A percentile compares a stretch with the other conserved stretches of the same genome.
These are phyloP conservation scores for Metschnikowia reukaufii DNA, from an alignment of 805 yeast species.

Conservation along the genomic window DNA sequence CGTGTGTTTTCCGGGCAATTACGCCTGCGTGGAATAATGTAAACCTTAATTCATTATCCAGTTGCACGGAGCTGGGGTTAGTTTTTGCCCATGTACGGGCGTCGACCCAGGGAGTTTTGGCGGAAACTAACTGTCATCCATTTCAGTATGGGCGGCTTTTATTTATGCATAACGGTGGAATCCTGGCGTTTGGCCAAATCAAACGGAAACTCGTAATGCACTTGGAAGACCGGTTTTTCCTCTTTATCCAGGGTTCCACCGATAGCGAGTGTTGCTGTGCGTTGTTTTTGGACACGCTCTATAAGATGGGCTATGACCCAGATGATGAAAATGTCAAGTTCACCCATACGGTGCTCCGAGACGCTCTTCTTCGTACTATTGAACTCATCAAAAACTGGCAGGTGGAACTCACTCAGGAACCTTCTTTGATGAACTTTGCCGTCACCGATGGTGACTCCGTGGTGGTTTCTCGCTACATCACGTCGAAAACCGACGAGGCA, in stretches of 20 bases:
- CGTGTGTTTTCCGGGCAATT: slow-evolving; percentile 91
- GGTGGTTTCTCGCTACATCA: slow-evolving; percentile 84
- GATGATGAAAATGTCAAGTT: slow-evolving; percentile 30
- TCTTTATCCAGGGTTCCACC: slow-evolving; percentile 86
- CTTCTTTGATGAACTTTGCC: slow-evolving; percentile 88
- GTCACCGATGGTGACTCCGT: slow-evolving; percentile 90
- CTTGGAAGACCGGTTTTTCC: slow-evolving; percentile 76
- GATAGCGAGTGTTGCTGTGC: slow-evolving; percentile 97
- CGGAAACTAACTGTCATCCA: slow-evolving; percentile 97
- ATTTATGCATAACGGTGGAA: slow-evolving; percentile 98
- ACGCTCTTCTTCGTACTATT: slow-evolving; percentile 73
- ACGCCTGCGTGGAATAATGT: slow-evolving; percentile 99
- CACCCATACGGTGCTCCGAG: slow-evolving; percentile 57
- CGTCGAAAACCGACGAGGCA: slow-evolving; percentile 89
- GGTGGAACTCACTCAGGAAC: slow-evolving; percentile 55
- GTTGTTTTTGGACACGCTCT: slow-evolving; percentile 72
- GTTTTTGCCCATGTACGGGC: slow-evolving; percentile 97
- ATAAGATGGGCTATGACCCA: slow-evolving; percentile 76
- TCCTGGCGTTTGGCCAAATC: slow-evolving; percentile 68
- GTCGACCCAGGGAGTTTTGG: slow-evolving; percentile 87
- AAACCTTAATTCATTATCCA: slow-evolving; percentile 81
- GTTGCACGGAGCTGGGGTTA: slow-evolving; percentile 77
- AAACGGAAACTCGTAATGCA: slow-evolving; percentile 72
- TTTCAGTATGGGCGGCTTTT: slow-evolving; percentile 81
- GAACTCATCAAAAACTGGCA: slow-evolving; percentile 80